These are phyloP conservation scores for Citrullus mucosospermus DNA, from an alignment of 306 rosid species.

Conservation along the genomic window DNA sequence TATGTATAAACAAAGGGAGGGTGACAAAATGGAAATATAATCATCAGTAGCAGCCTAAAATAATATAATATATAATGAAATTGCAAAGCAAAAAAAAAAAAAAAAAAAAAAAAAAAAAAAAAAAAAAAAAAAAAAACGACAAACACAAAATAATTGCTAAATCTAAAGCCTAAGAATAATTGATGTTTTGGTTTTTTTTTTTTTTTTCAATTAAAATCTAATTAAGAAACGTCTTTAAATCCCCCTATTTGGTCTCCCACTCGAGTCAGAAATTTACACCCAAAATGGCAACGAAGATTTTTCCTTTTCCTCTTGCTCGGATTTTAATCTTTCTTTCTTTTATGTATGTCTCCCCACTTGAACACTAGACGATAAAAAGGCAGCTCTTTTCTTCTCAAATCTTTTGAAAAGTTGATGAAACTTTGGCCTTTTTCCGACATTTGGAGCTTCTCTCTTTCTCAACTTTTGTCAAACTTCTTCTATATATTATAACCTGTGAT, in stretches of 20 bases:
- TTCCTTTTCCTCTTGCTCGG: background rate
- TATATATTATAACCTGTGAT: background rate
- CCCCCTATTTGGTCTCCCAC: background rate
- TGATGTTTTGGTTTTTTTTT: background rate
- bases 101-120: background rate
- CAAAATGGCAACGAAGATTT: conserved; percentile 4
- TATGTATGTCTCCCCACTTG: too few species aligned
- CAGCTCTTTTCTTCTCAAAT: background rate
- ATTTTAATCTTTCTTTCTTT: background rate
- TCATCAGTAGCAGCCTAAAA: background rate
- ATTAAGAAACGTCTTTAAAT: background rate
- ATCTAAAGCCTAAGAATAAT: conserved; percentile 25
- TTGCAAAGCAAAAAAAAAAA: background rate
- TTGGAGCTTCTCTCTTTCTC: background rate
- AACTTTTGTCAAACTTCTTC: background rate
- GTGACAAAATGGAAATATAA: background rate
- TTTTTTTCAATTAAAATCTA: background rate
- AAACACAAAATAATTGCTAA: conserved; percentile 27
- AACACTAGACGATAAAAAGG: background rate
- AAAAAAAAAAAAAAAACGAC: background rate
- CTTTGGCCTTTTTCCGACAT: background rate
- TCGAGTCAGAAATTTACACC: conserved; percentile 7
- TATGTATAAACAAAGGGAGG: background rate
- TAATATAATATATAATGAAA: background rate
- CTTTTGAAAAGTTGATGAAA: background rate